Conservation (phyloP, 768 basidiomycete species). For the Tricholoma sp. region DNA sequence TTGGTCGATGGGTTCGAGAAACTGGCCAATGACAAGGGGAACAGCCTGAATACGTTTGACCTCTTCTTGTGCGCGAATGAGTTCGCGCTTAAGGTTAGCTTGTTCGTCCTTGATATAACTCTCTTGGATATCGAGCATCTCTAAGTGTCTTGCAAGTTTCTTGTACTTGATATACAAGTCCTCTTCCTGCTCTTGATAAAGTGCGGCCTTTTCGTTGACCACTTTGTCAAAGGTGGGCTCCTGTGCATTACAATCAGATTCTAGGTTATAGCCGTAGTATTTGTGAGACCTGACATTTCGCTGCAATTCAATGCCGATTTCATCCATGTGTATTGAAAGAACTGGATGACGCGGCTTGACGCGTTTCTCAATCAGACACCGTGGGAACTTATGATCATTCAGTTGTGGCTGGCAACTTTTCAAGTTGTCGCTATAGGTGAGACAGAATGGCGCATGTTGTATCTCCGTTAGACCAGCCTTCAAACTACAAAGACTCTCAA, state of each 20-base stretch:
- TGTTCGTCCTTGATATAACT: constrained; percentile 99
- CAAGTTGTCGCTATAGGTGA: constrained; percentile 5
- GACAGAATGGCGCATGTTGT: constrained; percentile 80
- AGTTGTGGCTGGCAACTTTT: constrained; percentile 3
- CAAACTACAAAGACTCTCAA: constrained; percentile 96
- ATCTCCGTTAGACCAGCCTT: constrained; percentile 82
- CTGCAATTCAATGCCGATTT: constrained; percentile 81
- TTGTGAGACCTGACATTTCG: constrained; percentile 51
- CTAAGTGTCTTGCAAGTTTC: constrained; percentile 89
- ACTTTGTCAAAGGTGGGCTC: constrained; percentile 89
- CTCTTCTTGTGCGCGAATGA: constrained; percentile 98
- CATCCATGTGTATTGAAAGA: constrained; percentile 59
- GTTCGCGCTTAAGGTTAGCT: constrained; percentile 94
- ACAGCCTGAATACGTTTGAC: constrained; percentile 99
- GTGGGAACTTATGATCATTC: constrained; percentile 29
- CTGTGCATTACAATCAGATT: constrained; percentile 32
- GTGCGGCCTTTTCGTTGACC: constrained; percentile 81
- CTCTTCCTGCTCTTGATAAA: constrained; percentile 85
- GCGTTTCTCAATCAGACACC: constrained; percentile 21
- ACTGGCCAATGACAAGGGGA: constrained; percentile 98
- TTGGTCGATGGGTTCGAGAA: constrained; percentile 98
- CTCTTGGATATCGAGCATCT: constrained; percentile 92
- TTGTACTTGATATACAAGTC: constrained; percentile 98
- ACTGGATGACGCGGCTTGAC: constrained; percentile 45
- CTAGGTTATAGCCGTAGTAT: constrained; percentile 1